Conservation (phyloP, 805 yeast species). For the Schwanniomyces occidentalis region DNA sequence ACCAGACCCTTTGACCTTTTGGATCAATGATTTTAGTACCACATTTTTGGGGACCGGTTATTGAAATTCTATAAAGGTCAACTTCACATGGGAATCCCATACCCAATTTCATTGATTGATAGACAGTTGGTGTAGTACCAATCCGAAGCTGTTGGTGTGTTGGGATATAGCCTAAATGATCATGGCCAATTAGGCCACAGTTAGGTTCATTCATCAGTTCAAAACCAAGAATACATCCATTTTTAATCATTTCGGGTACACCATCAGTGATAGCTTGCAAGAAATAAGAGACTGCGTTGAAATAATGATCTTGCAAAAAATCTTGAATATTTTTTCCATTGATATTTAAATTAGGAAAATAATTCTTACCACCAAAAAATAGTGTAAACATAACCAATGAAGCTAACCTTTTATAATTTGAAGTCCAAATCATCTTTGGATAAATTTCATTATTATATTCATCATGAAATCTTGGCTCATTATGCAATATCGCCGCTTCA, state of each 20-base stretch:
- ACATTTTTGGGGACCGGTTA: constrained; percentile 73
- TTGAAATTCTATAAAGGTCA: constrained; percentile 67
- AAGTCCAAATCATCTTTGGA: constrained; percentile 91
- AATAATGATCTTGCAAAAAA: constrained; percentile 65
- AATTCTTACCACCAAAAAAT: constrained; percentile 75
- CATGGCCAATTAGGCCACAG: constrained; percentile 67
- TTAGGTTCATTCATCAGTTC: constrained; percentile 89
- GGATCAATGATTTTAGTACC: constrained; percentile 65
- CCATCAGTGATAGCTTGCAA: constrained; percentile 30
- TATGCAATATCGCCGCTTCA: constrained; percentile 80
- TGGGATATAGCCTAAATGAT: constrained; percentile 56
- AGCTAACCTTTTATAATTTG: constrained; percentile 78
- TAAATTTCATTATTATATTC: constrained; percentile 45
- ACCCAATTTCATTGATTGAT: constrained; percentile 72
- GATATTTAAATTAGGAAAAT: constrained; percentile 73
- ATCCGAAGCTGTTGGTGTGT: constrained; percentile 64
- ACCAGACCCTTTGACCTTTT: constrained; percentile 69
- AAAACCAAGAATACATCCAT: constrained; percentile 67
- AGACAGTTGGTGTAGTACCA: constrained; percentile 81
- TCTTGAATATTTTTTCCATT: constrained; percentile 78
- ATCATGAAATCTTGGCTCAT: constrained; percentile 38
- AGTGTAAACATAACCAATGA: constrained; percentile 80
- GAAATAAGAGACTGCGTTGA: constrained; percentile 47
- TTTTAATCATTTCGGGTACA: constrained; percentile 33
- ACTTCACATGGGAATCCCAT: constrained; percentile 72